Evolutionary conservation across 176 grass and related monocot genomes (phyloP).

Genomic region (Tillandsia fasciculata): DNA sequence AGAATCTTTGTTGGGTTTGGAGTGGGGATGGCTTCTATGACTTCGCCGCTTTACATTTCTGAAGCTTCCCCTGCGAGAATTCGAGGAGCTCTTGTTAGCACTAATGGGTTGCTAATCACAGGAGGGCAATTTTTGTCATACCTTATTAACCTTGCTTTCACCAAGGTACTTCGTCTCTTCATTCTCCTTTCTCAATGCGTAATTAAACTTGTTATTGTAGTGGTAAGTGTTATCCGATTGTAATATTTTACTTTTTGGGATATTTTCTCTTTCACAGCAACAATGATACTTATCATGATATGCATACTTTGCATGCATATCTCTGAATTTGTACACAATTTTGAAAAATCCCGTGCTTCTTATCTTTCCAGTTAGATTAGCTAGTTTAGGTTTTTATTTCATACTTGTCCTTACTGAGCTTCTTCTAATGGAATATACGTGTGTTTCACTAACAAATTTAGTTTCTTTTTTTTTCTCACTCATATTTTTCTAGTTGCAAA

Average conservation of each 20-base stretch:
- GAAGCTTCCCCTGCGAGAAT: conserved; percentile 94
- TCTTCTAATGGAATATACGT: too few relatives aligned
- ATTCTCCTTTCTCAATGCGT: not conserved
- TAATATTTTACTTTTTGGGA: not conserved
- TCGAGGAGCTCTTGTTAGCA: conserved; percentile 83
- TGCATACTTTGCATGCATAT: too few relatives aligned
- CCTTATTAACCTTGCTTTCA: conserved; percentile 96
- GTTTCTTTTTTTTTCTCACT: too few relatives aligned
- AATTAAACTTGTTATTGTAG: not conserved
- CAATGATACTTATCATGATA: not conserved
- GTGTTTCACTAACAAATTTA: too few relatives aligned
- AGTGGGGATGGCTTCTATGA: conserved; percentile 97
- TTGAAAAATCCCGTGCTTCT: too few relatives aligned
- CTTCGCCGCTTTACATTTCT: conserved; percentile 88
- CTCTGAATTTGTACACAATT: too few relatives aligned
- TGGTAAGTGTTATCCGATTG: not conserved
- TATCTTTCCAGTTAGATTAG: too few relatives aligned
- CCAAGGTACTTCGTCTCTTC: conserved; percentile 32
- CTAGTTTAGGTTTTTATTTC: too few relatives aligned
- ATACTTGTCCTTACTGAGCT: too few relatives aligned
- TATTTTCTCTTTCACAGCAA: not conserved
- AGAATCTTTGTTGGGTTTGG: conserved; percentile 89
- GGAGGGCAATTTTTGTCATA: conserved; percentile 91
- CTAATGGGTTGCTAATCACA: conserved; percentile 85
- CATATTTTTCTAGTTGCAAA: too few relatives aligned